Base-by-base conservation (phyloP, 2,329 filamentous ascomycete genomes). In the Septoria linicola region DNA sequence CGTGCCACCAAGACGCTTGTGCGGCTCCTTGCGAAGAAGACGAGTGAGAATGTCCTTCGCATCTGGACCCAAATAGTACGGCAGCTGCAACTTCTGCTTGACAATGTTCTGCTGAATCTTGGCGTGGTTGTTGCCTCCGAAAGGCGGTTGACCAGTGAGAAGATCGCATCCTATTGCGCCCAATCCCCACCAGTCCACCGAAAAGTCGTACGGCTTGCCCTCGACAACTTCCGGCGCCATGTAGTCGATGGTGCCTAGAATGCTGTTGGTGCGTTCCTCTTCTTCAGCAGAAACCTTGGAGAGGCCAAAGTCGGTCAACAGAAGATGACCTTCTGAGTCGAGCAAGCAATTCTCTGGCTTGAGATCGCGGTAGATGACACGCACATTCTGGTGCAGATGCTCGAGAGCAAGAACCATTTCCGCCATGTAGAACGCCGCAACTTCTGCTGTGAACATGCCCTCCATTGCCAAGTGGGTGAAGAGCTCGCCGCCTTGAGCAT, bases 151-250 rank as follows among this genome's bases (percentile, higher is more conserved):
- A 46, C 95, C 93, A 8, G 92, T 97, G 69, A 99, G 84, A 30
- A 99, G 77, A 68, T 99, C 93, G 70, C 85, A 95, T 27, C 89
- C 90, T 39, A 99, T 80, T 2, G 92, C 91, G 30, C 95, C 93
- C 40, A 99, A 85, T 3, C 91, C 96, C 93, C 93, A 99, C 92
- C 92, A 99, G 73, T 99, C 93, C 14, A 96, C 95, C 1, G 90
- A 85, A 70, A 91, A 92, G 65, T 92, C 91, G 69, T 99, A 99
- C 59, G 88, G 85, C 59, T 88, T 84, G 55, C 90, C 91, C 56
- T 85, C 81, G 54, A 99, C 83, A 44, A 99, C 88, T 72, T 99
- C 93, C 1, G 93, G 93, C 0, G 93, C 95, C 93, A 99, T 99
- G 79, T 99, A 99, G 69, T 97, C 93, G 52, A 96, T 86, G 0